Percentiles rank a stretch among this genome's conserved stretches.
Evolutionary conservation across 1,284 basidiomycete species (phyloP).

Genomic region (Fomitopsis betulina): DNA sequence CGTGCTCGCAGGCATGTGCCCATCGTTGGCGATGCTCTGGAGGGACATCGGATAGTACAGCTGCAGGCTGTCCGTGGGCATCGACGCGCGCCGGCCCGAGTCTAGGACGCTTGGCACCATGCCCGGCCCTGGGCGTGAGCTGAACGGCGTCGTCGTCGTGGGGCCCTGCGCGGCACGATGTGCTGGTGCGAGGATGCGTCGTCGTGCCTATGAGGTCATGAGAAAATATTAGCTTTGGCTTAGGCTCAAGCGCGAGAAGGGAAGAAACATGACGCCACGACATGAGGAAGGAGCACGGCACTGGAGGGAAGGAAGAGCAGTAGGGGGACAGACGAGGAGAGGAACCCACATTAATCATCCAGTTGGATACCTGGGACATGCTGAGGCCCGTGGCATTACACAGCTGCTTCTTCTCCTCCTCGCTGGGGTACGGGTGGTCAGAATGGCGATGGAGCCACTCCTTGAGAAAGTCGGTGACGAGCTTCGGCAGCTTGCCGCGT

Average conservation of each 20-base stretch:
- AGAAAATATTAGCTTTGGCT: not conserved
- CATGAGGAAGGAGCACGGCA: constrained; percentile 9
- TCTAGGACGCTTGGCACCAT: constrained; percentile 28
- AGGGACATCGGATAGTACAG: constrained; percentile 73
- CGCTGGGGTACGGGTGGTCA: constrained; percentile 86
- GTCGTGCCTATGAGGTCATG: constrained; percentile 51
- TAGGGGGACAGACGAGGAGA: not conserved
- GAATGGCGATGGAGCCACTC: constrained; percentile 89
- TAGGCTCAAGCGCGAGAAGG: constrained; percentile 6
- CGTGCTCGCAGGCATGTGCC: constrained; percentile 17
- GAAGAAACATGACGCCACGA: constrained; percentile 10
- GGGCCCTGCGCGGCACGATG: constrained; percentile 69
- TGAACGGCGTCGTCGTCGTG: constrained; percentile 66
- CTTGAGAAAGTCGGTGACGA: constrained; percentile 85
- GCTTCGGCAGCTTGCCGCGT: constrained; percentile 85
- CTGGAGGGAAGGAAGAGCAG: constrained; percentile 10
- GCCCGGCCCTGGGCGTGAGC: constrained; percentile 37
- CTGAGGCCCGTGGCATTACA: constrained; percentile 82
- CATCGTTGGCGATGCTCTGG: constrained; percentile 37
- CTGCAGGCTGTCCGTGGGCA: constrained; percentile 56
- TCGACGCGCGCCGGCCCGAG: constrained; percentile 34
- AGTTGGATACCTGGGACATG: constrained; percentile 87
- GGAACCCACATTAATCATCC: constrained; percentile 84
- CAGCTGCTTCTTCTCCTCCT: constrained; percentile 87
- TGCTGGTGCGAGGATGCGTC: constrained; percentile 77